phyloP scores from a whole-genome alignment of 2,329 filamentous ascomycete species.

The Epichloe coenophiala region DNA sequence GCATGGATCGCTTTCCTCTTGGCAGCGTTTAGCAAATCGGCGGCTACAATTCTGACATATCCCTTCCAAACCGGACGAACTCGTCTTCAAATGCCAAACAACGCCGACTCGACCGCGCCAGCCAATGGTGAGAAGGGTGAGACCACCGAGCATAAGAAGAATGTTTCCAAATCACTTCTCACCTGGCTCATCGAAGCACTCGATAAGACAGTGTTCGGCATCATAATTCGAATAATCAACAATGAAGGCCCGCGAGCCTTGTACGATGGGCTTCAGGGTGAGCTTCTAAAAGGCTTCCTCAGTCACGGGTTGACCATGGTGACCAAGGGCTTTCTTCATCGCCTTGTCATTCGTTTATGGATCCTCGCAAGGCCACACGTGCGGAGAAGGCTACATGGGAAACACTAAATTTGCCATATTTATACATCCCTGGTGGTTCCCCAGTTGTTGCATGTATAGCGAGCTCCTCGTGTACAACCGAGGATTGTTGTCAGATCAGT shows the following conservation, averaged over 20 bases:
- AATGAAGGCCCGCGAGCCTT: conserved; percentile 55
- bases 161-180: conserved; percentile 2
- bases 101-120: conserved; percentile 9
- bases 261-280: conserved; percentile 63
- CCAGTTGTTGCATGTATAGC: not conserved
- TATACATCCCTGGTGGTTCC: not conserved
- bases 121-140: conserved; percentile 4
- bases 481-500: not conserved
- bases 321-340: conserved; percentile 66
- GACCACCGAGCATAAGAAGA: conserved; percentile 1
- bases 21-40: conserved; percentile 66
- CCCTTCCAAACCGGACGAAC: conserved; percentile 80
- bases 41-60: conserved; percentile 67
- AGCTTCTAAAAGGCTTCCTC: conserved; percentile 73
- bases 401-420: not conserved
- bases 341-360: conserved; percentile 57
- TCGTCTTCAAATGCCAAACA: conserved; percentile 50
- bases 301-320: conserved; percentile 80
- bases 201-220: conserved; percentile 45
- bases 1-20: conserved; percentile 31
- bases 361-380: conserved; percentile 32
- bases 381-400: conserved; percentile 9
- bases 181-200: conserved; percentile 11
- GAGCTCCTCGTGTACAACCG: not conserved
- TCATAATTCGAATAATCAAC: conserved; percentile 42